Conservation (phyloP, 148 eudicot genomes). For the Oxyria digyna region DNA sequence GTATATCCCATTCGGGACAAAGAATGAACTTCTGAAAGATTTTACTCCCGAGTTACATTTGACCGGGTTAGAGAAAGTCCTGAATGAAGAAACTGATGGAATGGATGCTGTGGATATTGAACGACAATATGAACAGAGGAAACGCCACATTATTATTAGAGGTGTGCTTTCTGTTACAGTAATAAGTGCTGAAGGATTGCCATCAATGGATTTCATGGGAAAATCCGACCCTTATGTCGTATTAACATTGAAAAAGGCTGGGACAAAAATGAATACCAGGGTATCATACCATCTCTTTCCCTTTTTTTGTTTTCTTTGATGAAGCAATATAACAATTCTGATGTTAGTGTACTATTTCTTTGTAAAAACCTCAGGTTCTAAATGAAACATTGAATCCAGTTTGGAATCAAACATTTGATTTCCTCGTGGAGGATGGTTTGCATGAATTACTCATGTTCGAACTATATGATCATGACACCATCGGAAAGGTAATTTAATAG, state of each 20-base stretch:
- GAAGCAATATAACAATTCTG: not conserved
- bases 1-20: slow-evolving; percentile 61
- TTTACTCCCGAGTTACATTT: slow-evolving; percentile 34
- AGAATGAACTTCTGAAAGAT: slow-evolving; percentile 36
- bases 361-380: slow-evolving; percentile 49
- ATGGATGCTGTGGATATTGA: slow-evolving; percentile 23
- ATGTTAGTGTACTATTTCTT: slow-evolving; percentile 4
- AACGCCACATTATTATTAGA: slow-evolving; percentile 47
- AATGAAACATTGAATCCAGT: slow-evolving; percentile 70
- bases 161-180: slow-evolving; percentile 91
- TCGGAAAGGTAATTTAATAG: slow-evolving; percentile 59
- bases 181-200: slow-evolving; percentile 67
- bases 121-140: slow-evolving; percentile 31
- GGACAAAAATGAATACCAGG: slow-evolving; percentile 62
- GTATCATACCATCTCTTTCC: slow-evolving; percentile 18
- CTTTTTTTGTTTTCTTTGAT: not conserved
- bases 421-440: slow-evolving; percentile 76
- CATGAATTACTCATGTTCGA: slow-evolving; percentile 70
- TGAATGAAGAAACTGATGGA: slow-evolving; percentile 35
- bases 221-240: slow-evolving; percentile 86
- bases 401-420: slow-evolving; percentile 92
- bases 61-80: slow-evolving; percentile 53
- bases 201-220: slow-evolving; percentile 59
- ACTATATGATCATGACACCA: slow-evolving; percentile 84
- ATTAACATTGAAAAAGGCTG: slow-evolving; percentile 46